phyloP scores from a whole-genome alignment of 2,329 filamentous ascomycete species.

The Curvularia lunata region DNA sequence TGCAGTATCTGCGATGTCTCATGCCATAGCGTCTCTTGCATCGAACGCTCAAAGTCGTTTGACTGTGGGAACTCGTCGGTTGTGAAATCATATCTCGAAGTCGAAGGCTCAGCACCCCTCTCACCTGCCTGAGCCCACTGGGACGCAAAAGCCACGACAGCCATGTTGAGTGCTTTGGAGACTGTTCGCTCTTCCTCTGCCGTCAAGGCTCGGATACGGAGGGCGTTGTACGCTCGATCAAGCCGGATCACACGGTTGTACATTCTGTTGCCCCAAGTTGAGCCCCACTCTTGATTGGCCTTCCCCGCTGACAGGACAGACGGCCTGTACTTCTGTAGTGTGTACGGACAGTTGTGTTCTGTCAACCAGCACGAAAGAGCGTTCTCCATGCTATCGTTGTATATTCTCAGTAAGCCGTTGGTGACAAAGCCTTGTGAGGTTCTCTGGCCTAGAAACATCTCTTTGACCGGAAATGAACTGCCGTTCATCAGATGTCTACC shows the following conservation, averaged over 20 bases:
- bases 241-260: constrained; percentile 57
- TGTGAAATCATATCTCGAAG: constrained; percentile 27
- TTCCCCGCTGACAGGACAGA: constrained; percentile 36
- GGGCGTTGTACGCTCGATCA: constrained; percentile 42
- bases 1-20: constrained; percentile 49
- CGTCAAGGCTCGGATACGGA: constrained; percentile 48
- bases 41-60: constrained; percentile 42
- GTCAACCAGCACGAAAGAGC: constrained; percentile 62
- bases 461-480: constrained; percentile 31
- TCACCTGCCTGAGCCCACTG: constrained; percentile 53
- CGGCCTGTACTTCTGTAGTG: constrained; percentile 26
- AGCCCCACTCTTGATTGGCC: constrained; percentile 50
- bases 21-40: constrained; percentile 52
- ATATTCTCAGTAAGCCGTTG: constrained; percentile 55
- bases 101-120: constrained; percentile 19
- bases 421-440: constrained; percentile 41
- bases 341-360: constrained; percentile 60
- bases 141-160: constrained; percentile 60
- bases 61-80: constrained; percentile 6
- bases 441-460: constrained; percentile 38
- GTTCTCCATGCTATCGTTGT: constrained; percentile 62
- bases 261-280: constrained; percentile 50
- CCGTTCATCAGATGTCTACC: neutral
- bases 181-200: constrained; percentile 51
- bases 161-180: constrained; percentile 55